A percentile compares a stretch with the other conserved stretches of the same genome.
phyloP scores from a whole-genome alignment of 371 early-diverging fungal species.

The Mortierella sp. region DNA sequence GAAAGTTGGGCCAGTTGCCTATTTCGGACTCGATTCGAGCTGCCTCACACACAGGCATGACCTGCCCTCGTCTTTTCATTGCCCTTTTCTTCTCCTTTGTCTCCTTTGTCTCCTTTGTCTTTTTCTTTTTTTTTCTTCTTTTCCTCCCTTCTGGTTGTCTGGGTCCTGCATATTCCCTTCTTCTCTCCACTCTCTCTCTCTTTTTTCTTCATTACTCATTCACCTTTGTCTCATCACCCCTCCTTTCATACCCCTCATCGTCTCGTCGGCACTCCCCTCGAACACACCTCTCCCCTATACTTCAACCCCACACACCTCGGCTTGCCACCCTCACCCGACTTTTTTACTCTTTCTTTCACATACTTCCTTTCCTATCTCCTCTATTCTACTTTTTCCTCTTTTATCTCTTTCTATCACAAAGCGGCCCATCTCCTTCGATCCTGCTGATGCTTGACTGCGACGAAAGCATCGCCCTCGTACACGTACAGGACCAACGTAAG shows the following conservation, averaged over 20 bases:
- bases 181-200: conserved; percentile 11
- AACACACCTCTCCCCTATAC: conserved; percentile 1
- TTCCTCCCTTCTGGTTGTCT: neutral
- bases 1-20: conserved; percentile 22
- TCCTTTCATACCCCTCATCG: conserved; percentile 2
- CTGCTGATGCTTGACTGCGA: conserved; percentile 56
- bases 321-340: too few species aligned
- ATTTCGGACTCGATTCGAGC: neutral
- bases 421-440: neutral
- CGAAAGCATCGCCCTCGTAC: conserved; percentile 53
- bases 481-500: conserved; percentile 48
- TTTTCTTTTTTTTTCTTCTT: neutral
- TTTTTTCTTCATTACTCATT: too few species aligned
- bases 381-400: conserved; percentile 16
- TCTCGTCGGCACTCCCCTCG: conserved; percentile 6
- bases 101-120: neutral
- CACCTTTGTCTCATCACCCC: neutral
- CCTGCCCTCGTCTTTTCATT: neutral
- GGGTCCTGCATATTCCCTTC: neutral
- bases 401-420: neutral
- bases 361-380: conserved; percentile 12
- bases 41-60: neutral
- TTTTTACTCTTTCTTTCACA: neutral
- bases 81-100: conserved; percentile 7
- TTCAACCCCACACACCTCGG: too few species aligned